Conservation (phyloP, 2,329 filamentous ascomycete genomes). For the Ophiostoma himal-ulmi region DNA sequence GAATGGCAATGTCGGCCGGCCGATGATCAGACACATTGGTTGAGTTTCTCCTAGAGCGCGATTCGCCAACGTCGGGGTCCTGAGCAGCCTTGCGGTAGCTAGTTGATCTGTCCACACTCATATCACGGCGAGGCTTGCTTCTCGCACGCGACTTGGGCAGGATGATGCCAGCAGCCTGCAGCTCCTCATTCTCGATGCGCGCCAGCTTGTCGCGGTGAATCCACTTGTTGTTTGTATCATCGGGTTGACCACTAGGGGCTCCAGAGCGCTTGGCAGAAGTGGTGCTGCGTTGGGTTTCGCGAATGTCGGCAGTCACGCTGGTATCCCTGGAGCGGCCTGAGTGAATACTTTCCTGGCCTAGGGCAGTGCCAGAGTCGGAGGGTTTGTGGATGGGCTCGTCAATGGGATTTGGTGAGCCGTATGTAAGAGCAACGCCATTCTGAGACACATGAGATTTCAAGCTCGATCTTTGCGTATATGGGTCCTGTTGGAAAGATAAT, state of each 20-base stretch:
- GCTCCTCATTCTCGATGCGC: constrained; percentile 71
- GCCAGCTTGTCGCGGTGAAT: constrained; percentile 81
- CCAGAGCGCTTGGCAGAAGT: constrained; percentile 29
- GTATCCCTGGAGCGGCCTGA: constrained; percentile 38
- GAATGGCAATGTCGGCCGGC: constrained; percentile 38
- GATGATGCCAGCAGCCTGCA: constrained; percentile 70
- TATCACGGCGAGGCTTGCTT: constrained; percentile 31
- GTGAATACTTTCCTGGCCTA: constrained; percentile 31
- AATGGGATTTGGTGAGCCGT: not conserved
- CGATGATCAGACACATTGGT: constrained; percentile 35
- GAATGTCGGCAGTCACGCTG: not conserved
- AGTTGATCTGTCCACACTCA: constrained; percentile 31
- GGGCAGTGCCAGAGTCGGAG: constrained; percentile 23
- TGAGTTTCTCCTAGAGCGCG: constrained; percentile 45
- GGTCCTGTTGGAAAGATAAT: constrained; percentile 18
- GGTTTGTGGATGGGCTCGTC: constrained; percentile 17
- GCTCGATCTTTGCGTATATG: constrained; percentile 21
- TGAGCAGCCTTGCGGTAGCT: constrained; percentile 34
- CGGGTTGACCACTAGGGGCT: constrained; percentile 31
- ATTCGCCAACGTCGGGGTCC: constrained; percentile 31
- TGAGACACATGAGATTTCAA: constrained; percentile 2
- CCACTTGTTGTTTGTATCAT: constrained; percentile 65
- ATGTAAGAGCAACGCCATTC: not conserved
- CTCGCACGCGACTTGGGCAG: constrained; percentile 50
- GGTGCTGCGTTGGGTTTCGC: not conserved